Evolutionary conservation across 2,329 filamentous ascomycete genomes (phyloP).

Genomic region (Stemphylium lycopersici): DNA sequence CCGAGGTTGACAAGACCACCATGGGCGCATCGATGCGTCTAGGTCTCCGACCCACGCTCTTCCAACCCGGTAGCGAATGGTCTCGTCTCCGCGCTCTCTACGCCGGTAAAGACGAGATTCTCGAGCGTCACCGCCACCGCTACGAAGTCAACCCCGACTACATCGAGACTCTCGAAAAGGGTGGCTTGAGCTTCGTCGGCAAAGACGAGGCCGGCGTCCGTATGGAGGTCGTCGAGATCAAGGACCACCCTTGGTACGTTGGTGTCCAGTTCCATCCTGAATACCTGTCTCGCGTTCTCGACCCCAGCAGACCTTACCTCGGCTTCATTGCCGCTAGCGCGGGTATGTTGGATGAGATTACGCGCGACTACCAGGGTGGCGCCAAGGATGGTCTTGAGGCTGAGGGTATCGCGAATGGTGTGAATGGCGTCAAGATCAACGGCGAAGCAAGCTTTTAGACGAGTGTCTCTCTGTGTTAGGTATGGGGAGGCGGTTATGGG

Average conservation of each 20-base stretch:
- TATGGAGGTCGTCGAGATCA: slow-evolving; percentile 83
- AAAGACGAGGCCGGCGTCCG: slow-evolving; percentile 79
- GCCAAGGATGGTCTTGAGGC: slow-evolving; percentile 15
- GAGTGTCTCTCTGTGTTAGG: not conserved
- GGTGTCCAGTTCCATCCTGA: slow-evolving; percentile 91
- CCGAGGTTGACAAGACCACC: slow-evolving; percentile 77
- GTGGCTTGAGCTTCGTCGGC: slow-evolving; percentile 76
- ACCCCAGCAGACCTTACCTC: slow-evolving; percentile 76
- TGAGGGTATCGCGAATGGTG: slow-evolving; percentile 33
- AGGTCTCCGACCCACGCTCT: slow-evolving; percentile 74
- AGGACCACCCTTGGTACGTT: slow-evolving; percentile 84
- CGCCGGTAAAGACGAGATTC: slow-evolving; percentile 56
- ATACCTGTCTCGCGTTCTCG: slow-evolving; percentile 76
- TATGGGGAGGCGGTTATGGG: not conserved
- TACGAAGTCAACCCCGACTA: slow-evolving; percentile 89
- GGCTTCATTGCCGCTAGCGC: slow-evolving; percentile 83
- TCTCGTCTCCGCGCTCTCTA: slow-evolving; percentile 78
- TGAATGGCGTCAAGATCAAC: slow-evolving; percentile 29
- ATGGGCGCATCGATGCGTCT: slow-evolving; percentile 89
- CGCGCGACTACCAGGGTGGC: slow-evolving; percentile 34
- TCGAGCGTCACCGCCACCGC: slow-evolving; percentile 83
- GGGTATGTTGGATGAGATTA: slow-evolving; percentile 65
- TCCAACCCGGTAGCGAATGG: slow-evolving; percentile 79
- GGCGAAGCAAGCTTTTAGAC: slow-evolving; percentile 24
- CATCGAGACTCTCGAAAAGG: slow-evolving; percentile 69